Base-by-base conservation (phyloP, 2,329 filamentous ascomycete species). In the Fusarium sp. region DNA sequence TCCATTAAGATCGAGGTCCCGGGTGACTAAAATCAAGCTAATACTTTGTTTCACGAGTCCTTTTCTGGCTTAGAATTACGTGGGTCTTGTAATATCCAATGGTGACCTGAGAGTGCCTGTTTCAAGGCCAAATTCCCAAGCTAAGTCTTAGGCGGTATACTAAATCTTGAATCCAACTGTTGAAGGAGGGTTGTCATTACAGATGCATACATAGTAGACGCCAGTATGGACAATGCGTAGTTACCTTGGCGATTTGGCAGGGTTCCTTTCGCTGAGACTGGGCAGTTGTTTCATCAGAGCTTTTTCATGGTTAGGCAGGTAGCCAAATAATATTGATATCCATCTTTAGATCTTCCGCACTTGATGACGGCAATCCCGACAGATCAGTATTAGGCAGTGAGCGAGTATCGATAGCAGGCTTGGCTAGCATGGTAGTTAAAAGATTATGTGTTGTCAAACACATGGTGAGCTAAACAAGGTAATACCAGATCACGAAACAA, bases 41-140 rank as follows among this genome's bases (percentile, higher is more conserved):
- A 36, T 36, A 36, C 36, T 68, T 54, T 65, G 73, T 77, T 77
- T 77, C 73, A 77, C 66, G 54, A 66, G 62, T 70, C 62, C 68
- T 73, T 58, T 73, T 74, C 66, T 65, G 62, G 62, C 59, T 73
- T 66, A 63, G 36, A 52, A 54, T 60, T 34, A 68, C 56, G 57
- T 62, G 52, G 64, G 59, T 68, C 56, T 51, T 47, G 17, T 17
- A 24, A 26, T 34, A 52, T 38, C 71, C 75, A 77, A 77, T 77
- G 47, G 42, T 50, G 39, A 68, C 58, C 55, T 44, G 24, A 39
- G 41, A 70, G 68, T 59, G 55, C 73, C 58, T 74, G 62, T 76
- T 76, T 75, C 68, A 74, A 54, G 30, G 39, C 26, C 44, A 30
- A 41, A 63, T 67, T 62, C 51, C 39, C 48, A 63, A 68, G 57